These are phyloP conservation scores for Apiospora koreana DNA, from an alignment of 2,329 filamentous ascomycete species.

Conservation along the genomic window DNA sequence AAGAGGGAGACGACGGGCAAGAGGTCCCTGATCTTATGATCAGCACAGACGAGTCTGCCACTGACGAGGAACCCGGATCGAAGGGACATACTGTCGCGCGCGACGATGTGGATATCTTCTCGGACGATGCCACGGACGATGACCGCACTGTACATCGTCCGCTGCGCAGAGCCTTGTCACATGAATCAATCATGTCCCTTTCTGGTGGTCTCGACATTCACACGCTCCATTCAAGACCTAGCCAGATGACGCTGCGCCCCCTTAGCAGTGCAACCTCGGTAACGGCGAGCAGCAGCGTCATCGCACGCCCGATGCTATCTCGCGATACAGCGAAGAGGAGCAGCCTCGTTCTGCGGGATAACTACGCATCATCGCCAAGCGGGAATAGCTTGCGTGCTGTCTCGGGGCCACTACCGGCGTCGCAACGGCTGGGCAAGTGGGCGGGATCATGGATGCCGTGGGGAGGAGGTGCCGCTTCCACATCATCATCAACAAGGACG, in stretches of 20 bases:
- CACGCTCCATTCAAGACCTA: constrained; percentile 73
- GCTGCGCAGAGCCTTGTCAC: constrained; percentile 70
- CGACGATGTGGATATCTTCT: constrained; percentile 29
- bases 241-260: constrained; percentile 65
- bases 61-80: constrained; percentile 33
- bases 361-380: constrained; percentile 27
- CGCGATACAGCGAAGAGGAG: constrained; percentile 48
- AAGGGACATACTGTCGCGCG: constrained; percentile 22
- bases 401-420: constrained; percentile 24
- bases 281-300: constrained; percentile 58
- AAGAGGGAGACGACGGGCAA: constrained; percentile 33
- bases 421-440: constrained; percentile 42
- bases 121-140: constrained; percentile 29
- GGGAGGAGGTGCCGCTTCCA: constrained; percentile 27
- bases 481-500: constrained; percentile 22
- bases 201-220: constrained; percentile 89
- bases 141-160: constrained; percentile 41
- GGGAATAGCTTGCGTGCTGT: constrained; percentile 35
- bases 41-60: constrained; percentile 33
- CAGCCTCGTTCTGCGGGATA: constrained; percentile 60
- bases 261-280: constrained; percentile 55
- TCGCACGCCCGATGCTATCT: constrained; percentile 59
- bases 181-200: constrained; percentile 87
- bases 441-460: constrained; percentile 43
- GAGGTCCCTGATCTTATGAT: constrained; percentile 31